phyloP scores from a whole-genome alignment of 2,329 filamentous ascomycete genomes.

The Penicillium sp. region DNA sequence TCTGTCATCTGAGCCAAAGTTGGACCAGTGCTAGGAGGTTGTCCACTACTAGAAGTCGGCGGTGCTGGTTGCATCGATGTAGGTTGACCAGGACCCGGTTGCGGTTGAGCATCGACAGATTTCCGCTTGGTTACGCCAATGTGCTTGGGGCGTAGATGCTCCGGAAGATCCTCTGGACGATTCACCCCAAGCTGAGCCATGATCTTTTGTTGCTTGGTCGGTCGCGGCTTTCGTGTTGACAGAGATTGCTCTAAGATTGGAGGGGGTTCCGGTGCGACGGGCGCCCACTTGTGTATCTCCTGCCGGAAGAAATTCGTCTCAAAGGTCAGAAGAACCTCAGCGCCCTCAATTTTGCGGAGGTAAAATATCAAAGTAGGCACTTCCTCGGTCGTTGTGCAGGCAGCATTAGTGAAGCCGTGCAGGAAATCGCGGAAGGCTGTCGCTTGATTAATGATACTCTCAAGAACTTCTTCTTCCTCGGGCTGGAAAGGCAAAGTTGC shows the following conservation, averaged over 20 bases:
- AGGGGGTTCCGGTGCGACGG: conserved; percentile 81
- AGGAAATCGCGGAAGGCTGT: conserved; percentile 82
- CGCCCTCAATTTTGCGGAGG: conserved; percentile 92
- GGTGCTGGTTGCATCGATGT: conserved; percentile 34
- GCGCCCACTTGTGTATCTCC: conserved; percentile 91
- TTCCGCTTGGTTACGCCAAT: conserved; percentile 69
- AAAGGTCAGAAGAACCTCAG: conserved; percentile 83
- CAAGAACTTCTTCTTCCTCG: conserved; percentile 84
- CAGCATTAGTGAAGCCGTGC: conserved; percentile 73
- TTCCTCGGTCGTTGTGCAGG: conserved; percentile 79
- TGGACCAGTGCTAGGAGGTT: conserved; percentile 34
- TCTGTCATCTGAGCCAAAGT: conserved; percentile 36
- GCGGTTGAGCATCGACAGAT: conserved; percentile 52
- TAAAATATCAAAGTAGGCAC: conserved; percentile 91
- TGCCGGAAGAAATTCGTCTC: conserved; percentile 99
- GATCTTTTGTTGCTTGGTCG: conserved; percentile 95
- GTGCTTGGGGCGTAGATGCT: conserved; percentile 76
- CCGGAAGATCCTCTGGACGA: conserved; percentile 85
- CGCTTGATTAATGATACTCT: conserved; percentile 83
- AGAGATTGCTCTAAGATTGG: conserved; percentile 83
- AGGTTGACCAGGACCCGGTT: conserved; percentile 21
- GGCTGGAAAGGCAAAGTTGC: conserved; percentile 83
- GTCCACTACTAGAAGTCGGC: conserved; percentile 31
- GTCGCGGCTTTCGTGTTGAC: conserved; percentile 90
- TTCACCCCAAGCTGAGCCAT: conserved; percentile 85